These are phyloP conservation scores for Silene uniflora DNA, from an alignment of 148 eudicot species.

Conservation along the genomic window DNA sequence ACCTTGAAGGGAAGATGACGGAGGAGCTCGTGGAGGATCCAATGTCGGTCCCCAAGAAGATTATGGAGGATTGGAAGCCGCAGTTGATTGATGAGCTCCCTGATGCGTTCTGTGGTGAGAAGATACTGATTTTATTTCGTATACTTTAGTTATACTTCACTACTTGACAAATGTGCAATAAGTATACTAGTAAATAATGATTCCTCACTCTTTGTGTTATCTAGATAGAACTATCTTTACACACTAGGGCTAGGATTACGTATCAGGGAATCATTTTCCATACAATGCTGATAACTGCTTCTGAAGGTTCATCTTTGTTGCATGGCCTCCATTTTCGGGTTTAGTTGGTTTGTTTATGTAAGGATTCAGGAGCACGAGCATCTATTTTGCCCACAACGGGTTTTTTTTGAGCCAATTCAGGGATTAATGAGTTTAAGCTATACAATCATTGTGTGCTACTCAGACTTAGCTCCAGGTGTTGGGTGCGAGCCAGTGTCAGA, in stretches of 20 bases:
- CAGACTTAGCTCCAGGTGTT: neutral
- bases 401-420: neutral
- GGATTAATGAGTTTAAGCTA: neutral
- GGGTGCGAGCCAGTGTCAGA: neutral
- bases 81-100: slow-evolving; percentile 91
- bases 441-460: neutral
- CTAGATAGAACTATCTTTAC: neutral
- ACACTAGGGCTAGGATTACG: neutral
- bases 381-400: neutral
- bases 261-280: neutral
- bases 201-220: slow-evolving; percentile 6
- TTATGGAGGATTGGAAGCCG: slow-evolving; percentile 94
- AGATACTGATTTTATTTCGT: slow-evolving; percentile 6
- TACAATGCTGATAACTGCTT: neutral
- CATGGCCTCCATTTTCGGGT: neutral
- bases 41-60: slow-evolving; percentile 76
- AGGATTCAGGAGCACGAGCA: neutral
- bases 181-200: neutral
- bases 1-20: slow-evolving; percentile 58
- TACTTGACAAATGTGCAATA: neutral
- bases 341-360: neutral
- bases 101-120: slow-evolving; percentile 90
- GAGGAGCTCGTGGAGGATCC: slow-evolving; percentile 88
- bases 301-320: neutral
- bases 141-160: neutral